Percentiles rank a stretch among this genome's conserved stretches.
These are phyloP conservation scores for Colletotrichum sp. DNA, from an alignment of 2,329 filamentous ascomycete species.

Conservation along the genomic window DNA sequence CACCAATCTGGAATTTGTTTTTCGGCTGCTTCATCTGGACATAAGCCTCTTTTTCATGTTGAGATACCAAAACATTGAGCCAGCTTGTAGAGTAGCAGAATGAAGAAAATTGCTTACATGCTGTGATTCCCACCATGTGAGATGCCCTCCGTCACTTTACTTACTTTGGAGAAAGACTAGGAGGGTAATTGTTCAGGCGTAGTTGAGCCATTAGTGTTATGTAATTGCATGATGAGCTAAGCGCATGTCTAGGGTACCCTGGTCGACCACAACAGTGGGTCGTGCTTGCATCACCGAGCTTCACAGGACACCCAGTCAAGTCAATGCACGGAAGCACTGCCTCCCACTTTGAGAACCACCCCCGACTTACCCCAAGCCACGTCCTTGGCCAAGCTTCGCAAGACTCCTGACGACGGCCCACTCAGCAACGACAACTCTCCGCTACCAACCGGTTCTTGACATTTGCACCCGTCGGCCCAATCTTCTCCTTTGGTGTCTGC, in stretches of 20 bases:
- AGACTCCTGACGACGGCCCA: constrained; percentile 11
- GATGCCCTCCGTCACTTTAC: background rate
- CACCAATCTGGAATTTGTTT: background rate
- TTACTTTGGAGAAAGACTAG: background rate
- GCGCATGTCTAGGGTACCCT: background rate
- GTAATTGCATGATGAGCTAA: constrained; percentile 9
- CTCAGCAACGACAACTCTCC: constrained; percentile 1
- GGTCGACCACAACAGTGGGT: background rate
- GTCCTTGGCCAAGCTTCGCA: constrained; percentile 11
- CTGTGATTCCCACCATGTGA: background rate
- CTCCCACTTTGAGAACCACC: constrained; percentile 6
- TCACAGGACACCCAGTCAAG: constrained; percentile 9
- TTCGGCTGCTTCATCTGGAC: background rate
- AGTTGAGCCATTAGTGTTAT: background rate
- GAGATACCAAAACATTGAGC: background rate
- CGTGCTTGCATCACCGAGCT: constrained; percentile 17
- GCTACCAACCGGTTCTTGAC: background rate
- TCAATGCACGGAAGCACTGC: constrained; percentile 17
- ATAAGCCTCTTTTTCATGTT: background rate
- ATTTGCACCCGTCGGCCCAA: background rate
- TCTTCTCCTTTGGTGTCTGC: background rate
- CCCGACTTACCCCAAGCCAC: constrained; percentile 15
- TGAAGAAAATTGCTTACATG: background rate
- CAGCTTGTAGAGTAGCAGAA: background rate
- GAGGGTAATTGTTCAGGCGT: background rate